Percentiles rank a stretch among this genome's conserved stretches.
Evolutionary conservation across 495 filamentous ascomycete genomes (phyloP).

Genomic region (Cercophora newfieldiana): DNA sequence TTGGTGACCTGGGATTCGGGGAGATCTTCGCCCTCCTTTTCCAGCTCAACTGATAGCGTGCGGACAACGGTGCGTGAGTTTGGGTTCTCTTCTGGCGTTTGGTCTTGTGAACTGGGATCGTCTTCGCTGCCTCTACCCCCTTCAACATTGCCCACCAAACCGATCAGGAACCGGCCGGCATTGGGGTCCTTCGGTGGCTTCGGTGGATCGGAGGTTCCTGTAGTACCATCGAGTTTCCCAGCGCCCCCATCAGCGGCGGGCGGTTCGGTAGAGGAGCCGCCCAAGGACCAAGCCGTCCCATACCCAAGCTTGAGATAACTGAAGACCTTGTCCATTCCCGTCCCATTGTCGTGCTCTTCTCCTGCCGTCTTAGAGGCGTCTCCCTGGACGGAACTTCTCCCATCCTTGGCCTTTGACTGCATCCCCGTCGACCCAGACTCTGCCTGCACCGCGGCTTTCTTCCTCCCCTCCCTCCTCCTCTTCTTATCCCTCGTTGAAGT

Average conservation of each 20-base stretch:
- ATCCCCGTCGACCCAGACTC: background rate
- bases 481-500: slow-evolving; percentile 44
- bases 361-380: background rate
- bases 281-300: slow-evolving; percentile 55
- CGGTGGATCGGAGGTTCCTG: background rate
- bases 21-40: slow-evolving; percentile 35
- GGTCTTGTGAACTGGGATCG: slow-evolving; percentile 19
- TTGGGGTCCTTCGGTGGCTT: slow-evolving; percentile 2
- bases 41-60: slow-evolving; percentile 54
- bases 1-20: slow-evolving; percentile 41
- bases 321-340: slow-evolving; percentile 45
- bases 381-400: background rate
- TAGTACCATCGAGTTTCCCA: slow-evolving; percentile 5
- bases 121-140: slow-evolving; percentile 30
- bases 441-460: background rate
- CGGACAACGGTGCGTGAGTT: slow-evolving; percentile 45
- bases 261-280: slow-evolving; percentile 19
- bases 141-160: slow-evolving; percentile 63
- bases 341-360: slow-evolving; percentile 18
- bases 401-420: background rate
- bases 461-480: background rate
- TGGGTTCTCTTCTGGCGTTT: slow-evolving; percentile 30
- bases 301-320: slow-evolving; percentile 58
- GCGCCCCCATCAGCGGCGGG: slow-evolving; percentile 6
- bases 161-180: slow-evolving; percentile 68